A percentile compares a stretch with the other conserved stretches of the same genome.
phyloP scores from a whole-genome alignment of 345 rosid species.

The Nasturtium officinale region DNA sequence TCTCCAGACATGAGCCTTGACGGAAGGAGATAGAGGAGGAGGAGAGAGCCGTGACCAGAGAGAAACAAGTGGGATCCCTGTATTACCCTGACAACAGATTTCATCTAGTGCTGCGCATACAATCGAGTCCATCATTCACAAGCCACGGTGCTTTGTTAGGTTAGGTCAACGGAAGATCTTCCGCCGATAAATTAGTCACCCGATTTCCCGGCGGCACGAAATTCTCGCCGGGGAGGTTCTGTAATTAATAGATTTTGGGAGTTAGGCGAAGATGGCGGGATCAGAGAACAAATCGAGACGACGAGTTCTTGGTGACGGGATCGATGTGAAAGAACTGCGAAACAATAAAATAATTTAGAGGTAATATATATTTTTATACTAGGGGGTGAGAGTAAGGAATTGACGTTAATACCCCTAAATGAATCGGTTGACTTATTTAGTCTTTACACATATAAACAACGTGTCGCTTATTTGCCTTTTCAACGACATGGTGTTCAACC shows the following conservation, averaged over 20 bases:
- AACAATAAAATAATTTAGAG: neutral
- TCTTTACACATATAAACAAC: neutral
- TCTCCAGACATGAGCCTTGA: slow-evolving; percentile 55
- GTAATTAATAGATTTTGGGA: slow-evolving; percentile 4
- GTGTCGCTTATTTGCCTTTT: neutral
- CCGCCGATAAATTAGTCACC: neutral
- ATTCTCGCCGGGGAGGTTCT: slow-evolving; percentile 9
- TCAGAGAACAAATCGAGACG: slow-evolving; percentile 20
- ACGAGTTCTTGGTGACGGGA: slow-evolving; percentile 39
- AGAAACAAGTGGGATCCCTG: slow-evolving; percentile 50
- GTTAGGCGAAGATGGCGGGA: slow-evolving; percentile 27
- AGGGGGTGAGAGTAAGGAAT: neutral
- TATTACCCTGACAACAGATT: slow-evolving; percentile 57
- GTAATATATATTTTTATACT: neutral
- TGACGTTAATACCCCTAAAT: neutral
- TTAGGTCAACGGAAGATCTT: slow-evolving; percentile 21
- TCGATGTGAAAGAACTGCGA: slow-evolving; percentile 29
- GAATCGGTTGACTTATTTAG: neutral
- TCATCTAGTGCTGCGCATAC: slow-evolving; percentile 65
- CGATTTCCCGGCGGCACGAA: neutral
- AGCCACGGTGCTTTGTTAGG: slow-evolving; percentile 1
- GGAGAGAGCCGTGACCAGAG: slow-evolving; percentile 53
- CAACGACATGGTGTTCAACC: slow-evolving; percentile 17
- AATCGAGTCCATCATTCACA: slow-evolving; percentile 54
- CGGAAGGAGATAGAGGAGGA: slow-evolving; percentile 36